phyloP scores from a whole-genome alignment of 768 basidiomycete genomes.

The Chalciporus chontae region DNA sequence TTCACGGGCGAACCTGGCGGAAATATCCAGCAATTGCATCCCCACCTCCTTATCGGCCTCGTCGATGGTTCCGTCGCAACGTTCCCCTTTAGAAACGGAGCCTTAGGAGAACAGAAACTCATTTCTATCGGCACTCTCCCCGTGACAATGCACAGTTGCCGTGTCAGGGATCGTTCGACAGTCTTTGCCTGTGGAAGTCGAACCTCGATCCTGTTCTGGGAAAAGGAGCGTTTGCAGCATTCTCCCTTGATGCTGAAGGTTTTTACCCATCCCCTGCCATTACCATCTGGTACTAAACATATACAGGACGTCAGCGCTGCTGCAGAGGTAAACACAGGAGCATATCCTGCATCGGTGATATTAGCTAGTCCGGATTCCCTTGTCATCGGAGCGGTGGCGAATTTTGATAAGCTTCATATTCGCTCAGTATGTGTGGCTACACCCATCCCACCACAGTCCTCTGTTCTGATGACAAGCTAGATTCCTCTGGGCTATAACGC shows the following conservation, averaged over 20 bases:
- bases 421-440: constrained; percentile 51
- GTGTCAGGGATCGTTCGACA: constrained; percentile 47
- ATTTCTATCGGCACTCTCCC: constrained; percentile 66
- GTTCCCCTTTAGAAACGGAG: constrained; percentile 43
- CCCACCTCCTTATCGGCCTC: constrained; percentile 68
- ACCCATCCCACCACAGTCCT: neutral
- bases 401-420: constrained; percentile 78
- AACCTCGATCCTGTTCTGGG: constrained; percentile 66
- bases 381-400: constrained; percentile 60
- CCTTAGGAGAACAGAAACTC: constrained; percentile 49
- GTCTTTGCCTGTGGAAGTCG: constrained; percentile 74
- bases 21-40: constrained; percentile 39
- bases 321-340: constrained; percentile 43
- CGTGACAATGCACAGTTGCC: constrained; percentile 54
- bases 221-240: constrained; percentile 58
- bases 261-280: constrained; percentile 1
- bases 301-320: constrained; percentile 53
- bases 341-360: constrained; percentile 53
- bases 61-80: constrained; percentile 70
- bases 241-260: constrained; percentile 76
- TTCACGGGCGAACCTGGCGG: constrained; percentile 45
- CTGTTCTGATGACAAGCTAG: constrained; percentile 34
- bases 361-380: constrained; percentile 53
- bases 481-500: constrained; percentile 68
- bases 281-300: neutral